Base-by-base conservation (phyloP, 257 asterid genomes). In the Dorcoceras hygrometricum region DNA sequence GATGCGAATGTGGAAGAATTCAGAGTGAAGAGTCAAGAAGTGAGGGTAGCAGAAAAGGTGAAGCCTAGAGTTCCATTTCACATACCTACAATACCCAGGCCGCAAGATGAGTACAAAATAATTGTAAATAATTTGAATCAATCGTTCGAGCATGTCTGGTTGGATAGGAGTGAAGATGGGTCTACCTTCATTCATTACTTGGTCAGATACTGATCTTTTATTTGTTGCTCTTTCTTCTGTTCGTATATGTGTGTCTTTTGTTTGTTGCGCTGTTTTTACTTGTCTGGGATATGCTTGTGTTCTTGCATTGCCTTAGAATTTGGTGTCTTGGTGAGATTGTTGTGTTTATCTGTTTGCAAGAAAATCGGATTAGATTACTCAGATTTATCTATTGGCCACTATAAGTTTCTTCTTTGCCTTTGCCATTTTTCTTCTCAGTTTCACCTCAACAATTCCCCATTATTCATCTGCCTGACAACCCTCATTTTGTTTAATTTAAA, bases 101-200 rank as follows among this genome's bases (percentile, higher is more conserved):
- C 97, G 1, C 99, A 94, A 28, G 99, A 94, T 2, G 90, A 76
- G 85, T 90, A 72, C 58, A 94, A 87, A 82, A 88, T 94, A 26
- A 79, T 88, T 23, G 95, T 94, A 67, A 87, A 90, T 77, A 90
- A 90, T 75, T 9, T 73, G 9, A 90, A 94, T 59, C 91, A 87
- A 85, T 95, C 96, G 0, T 82, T 87, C 60, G 95, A 90, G 58
- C 99, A 94, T 63, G 97, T 90, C 32, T 94, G 96, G 97, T 67
- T 90, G 82, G 84, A 87, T 80, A 88, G 59, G 79, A 84, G 82
- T 67, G 95, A 88, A 68, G 96, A 90, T 75, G 96, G 87, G 69
- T 78, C 83, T 23, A 74, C 81, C 70, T 80, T 82, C 69, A 11
- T 84, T 26, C 96, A 90, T 83, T 93, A 95, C 24, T 66, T 89